A percentile compares a stretch with the other conserved stretches of the same genome.
These are phyloP conservation scores for Neurospora sp. DNA, from an alignment of 495 filamentous ascomycete species.

Conservation along the genomic window DNA sequence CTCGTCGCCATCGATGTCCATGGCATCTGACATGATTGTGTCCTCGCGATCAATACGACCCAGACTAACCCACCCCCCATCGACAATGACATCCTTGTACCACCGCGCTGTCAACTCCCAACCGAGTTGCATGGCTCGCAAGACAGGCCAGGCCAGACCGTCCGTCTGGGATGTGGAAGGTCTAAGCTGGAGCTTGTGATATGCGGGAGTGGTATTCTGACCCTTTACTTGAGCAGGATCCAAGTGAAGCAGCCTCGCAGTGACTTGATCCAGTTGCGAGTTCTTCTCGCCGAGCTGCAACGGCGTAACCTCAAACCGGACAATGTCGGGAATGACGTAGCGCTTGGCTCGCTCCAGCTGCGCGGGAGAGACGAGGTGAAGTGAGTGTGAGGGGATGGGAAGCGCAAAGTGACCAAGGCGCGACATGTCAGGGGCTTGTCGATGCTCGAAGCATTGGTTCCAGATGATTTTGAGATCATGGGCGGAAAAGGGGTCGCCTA, in stretches of 20 bases:
- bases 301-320: background rate
- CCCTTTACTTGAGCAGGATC: background rate
- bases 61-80: background rate
- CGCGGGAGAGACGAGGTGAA: background rate
- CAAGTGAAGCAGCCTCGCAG: background rate
- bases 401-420: background rate
- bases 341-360: background rate
- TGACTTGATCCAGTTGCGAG: background rate
- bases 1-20: background rate
- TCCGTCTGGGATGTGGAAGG: background rate
- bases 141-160: background rate
- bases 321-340: background rate
- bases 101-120: background rate
- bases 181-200: background rate
- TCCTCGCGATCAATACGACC: no score
- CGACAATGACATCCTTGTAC: background rate
- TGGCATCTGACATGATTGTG: background rate
- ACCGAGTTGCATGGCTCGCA: background rate
- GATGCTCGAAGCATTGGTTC: background rate
- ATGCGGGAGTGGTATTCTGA: background rate
- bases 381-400: background rate
- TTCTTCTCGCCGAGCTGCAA: background rate
- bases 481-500: background rate
- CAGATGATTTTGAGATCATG: background rate
- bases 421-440: background rate